Percentiles rank a stretch among this genome's conserved stretches.
These are phyloP conservation scores for Spencermartinsiella ligniputridi DNA, from an alignment of 1,139 yeast genomes.

Conservation along the genomic window DNA sequence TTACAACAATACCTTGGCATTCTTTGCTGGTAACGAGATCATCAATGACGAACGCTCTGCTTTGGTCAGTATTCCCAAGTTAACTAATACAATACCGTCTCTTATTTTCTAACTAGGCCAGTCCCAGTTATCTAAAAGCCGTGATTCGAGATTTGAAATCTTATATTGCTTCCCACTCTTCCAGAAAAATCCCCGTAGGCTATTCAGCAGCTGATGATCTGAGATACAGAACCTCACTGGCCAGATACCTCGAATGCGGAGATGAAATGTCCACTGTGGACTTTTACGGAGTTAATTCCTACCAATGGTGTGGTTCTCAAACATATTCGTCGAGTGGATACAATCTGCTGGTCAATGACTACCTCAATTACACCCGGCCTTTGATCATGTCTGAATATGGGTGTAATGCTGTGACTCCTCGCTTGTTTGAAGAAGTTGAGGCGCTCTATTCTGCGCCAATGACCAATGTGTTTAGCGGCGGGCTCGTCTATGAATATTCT, in stretches of 20 bases:
- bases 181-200: conserved; percentile 80
- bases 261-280: conserved; percentile 65
- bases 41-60: conserved; percentile 69
- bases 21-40: conserved; percentile 93
- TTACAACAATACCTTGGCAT: conserved; percentile 86
- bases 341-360: conserved; percentile 52
- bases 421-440: conserved; percentile 73
- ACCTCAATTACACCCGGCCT: conserved; percentile 65
- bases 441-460: conserved; percentile 42
- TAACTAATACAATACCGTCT: neutral
- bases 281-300: conserved; percentile 91
- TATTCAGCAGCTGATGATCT: conserved; percentile 96
- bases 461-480: conserved; percentile 68
- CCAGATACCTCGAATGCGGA: conserved; percentile 76
- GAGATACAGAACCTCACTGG: conserved; percentile 65
- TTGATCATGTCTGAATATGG: conserved; percentile 91
- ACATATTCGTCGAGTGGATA: conserved; percentile 70
- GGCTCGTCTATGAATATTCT: conserved; percentile 84
- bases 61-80: conserved; percentile 10
- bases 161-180: conserved; percentile 55
- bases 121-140: conserved; percentile 69
- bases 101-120: conserved; percentile 10
- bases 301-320: conserved; percentile 86
- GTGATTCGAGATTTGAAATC: conserved; percentile 74
- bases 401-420: conserved; percentile 78